phyloP scores from a whole-genome alignment of 768 basidiomycete species.

The Mycena venus region DNA sequence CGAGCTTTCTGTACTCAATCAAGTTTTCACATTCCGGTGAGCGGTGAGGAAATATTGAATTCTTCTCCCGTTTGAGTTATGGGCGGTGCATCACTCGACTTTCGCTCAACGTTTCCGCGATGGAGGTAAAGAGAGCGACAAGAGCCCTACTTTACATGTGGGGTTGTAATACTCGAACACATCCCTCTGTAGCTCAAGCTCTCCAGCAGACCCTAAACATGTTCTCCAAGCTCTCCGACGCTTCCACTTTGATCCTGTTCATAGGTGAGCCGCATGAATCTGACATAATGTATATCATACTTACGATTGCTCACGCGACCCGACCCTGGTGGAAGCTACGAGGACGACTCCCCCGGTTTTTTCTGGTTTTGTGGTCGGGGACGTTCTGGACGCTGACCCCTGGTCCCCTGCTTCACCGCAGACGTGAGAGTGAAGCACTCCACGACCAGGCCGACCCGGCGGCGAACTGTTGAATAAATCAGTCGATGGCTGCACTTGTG shows the following conservation, averaged over 20 bases:
- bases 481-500: neutral
- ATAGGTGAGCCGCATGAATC: neutral
- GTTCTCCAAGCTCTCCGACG: conserved; percentile 17
- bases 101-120: too few relatives aligned
- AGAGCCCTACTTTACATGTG: neutral
- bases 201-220: conserved; percentile 6
- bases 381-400: neutral
- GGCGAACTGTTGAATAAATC: neutral
- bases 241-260: neutral
- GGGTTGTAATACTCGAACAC: conserved; percentile 9
- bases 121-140: too few relatives aligned
- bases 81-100: too few relatives aligned
- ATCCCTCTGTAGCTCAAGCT: conserved; percentile 23
- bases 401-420: neutral
- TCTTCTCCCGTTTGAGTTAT: too few relatives aligned
- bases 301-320: neutral
- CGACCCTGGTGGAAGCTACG: neutral
- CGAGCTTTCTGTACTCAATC: too few relatives aligned
- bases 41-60: too few relatives aligned
- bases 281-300: neutral
- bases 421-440: neutral
- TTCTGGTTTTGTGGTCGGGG: neutral
- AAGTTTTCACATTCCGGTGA: too few relatives aligned
- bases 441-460: neutral
- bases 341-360: neutral